Base-by-base conservation (phyloP, 2,329 filamentous ascomycete genomes). In the Zymoseptoria passerinii region DNA sequence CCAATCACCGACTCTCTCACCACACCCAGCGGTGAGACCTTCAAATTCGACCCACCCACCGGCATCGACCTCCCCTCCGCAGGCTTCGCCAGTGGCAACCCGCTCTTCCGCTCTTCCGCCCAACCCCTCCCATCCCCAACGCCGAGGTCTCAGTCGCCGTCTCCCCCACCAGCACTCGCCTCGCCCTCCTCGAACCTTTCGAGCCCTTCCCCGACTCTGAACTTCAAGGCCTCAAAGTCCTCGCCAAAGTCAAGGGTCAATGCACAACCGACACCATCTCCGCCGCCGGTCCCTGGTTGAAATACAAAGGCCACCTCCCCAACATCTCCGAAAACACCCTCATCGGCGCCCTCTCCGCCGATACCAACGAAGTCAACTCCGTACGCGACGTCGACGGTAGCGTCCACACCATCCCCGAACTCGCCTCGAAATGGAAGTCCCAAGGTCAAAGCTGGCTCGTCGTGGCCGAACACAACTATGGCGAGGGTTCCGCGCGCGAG, bases 251-350 rank as follows among this genome's bases (percentile, higher is more conserved):
- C 64, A 88, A 92, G 63, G 94, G 94, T 64, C 96, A 99, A 78
- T 99, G 94, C 81, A 99, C 94, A 58, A 99, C 94, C 50, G 94
- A 99, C 76, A 97, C 94, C 67, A 99, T 99, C 76, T 97, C 92
- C 44, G 92, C 92, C 35, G 92, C 92, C 0, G 92, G 92, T 5
- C 92, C 92, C 16, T 97, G 92, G 92, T 84, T 99, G 66, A 97
- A 97, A 77, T 99, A 97, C 84, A 97, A 97, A 81, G 94, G 94
- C 63, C 94, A 99, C 76, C 84, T 99, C 63, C 90, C 94, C 74
- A 99, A 99, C 80, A 99, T 99, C 74, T 89, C 87, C 67, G 90
- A 90, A 72, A 99, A 99, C 82, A 99, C 94, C 2, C 84, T 99
- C 65, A 96, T 96, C 76, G 94, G 91, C 56, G 94, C 94, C 60